Evolutionary conservation across 2,329 filamentous ascomycete genomes (phyloP).

Genomic region (Phyllosticta citriasiana): DNA sequence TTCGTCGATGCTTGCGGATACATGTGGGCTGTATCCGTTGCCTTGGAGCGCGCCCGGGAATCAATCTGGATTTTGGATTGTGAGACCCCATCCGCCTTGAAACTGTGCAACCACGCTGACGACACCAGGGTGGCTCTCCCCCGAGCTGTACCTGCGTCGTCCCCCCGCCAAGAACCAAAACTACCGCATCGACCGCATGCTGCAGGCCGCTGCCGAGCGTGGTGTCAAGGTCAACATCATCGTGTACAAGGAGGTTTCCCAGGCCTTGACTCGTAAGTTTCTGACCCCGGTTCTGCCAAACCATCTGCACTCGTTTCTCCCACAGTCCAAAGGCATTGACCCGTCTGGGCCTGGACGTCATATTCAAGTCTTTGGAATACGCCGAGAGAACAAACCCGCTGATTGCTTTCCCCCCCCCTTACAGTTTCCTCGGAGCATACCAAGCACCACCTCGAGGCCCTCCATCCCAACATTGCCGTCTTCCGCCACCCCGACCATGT

Average conservation of each 20-base stretch:
- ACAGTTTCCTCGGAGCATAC: conserved; percentile 61
- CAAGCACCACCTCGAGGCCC: conserved; percentile 63
- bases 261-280: conserved; percentile 65
- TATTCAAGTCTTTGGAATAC: conserved; percentile 36
- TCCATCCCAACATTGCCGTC: conserved; percentile 77
- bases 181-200: conserved; percentile 75
- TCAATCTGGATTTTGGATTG: conserved; percentile 80
- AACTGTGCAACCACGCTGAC: conserved; percentile 3
- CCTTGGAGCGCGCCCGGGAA: conserved; percentile 65
- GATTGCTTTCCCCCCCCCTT: conserved; percentile 33
- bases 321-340: conserved; percentile 30
- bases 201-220: conserved; percentile 70
- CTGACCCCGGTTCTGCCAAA: conserved; percentile 31
- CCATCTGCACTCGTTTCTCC: conserved; percentile 36
- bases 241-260: conserved; percentile 78
- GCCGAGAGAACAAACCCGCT: conserved; percentile 36
- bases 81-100: conserved; percentile 13
- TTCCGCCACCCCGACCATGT: conserved; percentile 86
- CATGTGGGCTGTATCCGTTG: conserved; percentile 74
- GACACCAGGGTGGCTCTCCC: conserved; percentile 64
- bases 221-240: conserved; percentile 79
- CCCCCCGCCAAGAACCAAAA: conserved; percentile 72
- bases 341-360: conserved; percentile 32
- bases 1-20: conserved; percentile 77
- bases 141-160: conserved; percentile 76